Conservation (phyloP, 2,329 filamentous ascomycete genomes). For the Botrytis sinoallii region DNA sequence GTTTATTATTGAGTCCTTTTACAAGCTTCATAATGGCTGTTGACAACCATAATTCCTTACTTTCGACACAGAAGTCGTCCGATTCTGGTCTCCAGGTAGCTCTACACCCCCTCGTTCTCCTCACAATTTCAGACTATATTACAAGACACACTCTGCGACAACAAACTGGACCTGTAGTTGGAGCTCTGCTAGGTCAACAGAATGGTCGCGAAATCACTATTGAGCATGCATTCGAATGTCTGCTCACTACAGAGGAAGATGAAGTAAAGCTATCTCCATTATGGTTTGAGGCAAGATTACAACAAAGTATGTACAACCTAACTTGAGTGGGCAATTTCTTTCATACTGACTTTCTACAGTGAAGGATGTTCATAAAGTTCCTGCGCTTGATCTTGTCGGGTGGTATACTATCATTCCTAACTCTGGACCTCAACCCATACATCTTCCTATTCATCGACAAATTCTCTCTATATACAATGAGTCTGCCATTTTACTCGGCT, state of each 20-base stretch:
- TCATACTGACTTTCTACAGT: slow-evolving; percentile 49
- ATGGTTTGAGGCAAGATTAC: slow-evolving; percentile 76
- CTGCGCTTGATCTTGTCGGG: slow-evolving; percentile 80
- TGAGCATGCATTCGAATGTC: slow-evolving; percentile 88
- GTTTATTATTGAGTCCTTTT: background rate
- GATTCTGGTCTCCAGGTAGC: slow-evolving; percentile 70
- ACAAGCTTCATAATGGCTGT: slow-evolving; percentile 46
- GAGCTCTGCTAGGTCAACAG: slow-evolving; percentile 87
- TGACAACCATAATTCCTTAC: slow-evolving; percentile 49
- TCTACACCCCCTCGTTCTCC: slow-evolving; percentile 89
- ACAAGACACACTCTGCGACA: slow-evolving; percentile 81
- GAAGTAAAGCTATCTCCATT: slow-evolving; percentile 60
- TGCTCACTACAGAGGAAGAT: slow-evolving; percentile 48
- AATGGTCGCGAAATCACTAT: slow-evolving; percentile 87
- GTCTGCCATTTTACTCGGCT: slow-evolving; percentile 78
- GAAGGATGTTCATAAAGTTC: slow-evolving; percentile 82
- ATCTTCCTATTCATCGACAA: slow-evolving; percentile 74
- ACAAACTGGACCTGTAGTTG: slow-evolving; percentile 73
- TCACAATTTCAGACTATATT: slow-evolving; percentile 96
- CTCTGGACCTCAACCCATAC: slow-evolving; percentile 63
- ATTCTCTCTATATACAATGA: slow-evolving; percentile 76
- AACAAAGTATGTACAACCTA: slow-evolving; percentile 66
- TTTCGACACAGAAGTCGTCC: slow-evolving; percentile 64
- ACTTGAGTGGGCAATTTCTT: background rate
- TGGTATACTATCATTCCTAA: slow-evolving; percentile 82